Evolutionary conservation across 2,329 filamentous ascomycete species (phyloP).

Genomic region (Diaporthe caulivora): DNA sequence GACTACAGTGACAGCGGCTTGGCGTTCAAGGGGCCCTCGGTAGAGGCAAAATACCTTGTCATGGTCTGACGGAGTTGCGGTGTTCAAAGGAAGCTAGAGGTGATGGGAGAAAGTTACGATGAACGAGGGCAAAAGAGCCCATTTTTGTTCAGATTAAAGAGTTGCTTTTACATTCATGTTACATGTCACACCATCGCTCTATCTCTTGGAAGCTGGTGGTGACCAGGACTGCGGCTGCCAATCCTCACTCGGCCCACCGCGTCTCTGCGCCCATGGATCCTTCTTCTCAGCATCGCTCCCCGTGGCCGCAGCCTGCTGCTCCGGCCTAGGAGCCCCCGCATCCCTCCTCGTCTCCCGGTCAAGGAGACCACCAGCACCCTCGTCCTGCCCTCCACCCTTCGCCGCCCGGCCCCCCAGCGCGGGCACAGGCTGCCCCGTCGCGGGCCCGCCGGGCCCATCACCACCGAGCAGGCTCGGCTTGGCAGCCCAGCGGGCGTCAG

Average conservation of each 20-base stretch:
- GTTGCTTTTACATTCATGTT: not conserved
- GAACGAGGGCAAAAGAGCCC: not conserved
- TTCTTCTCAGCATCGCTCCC: conserved; percentile 31
- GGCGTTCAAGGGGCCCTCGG: conserved; percentile 21
- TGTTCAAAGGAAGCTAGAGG: not conserved
- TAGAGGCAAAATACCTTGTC: conserved; percentile 1
- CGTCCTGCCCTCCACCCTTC: conserved; percentile 34
- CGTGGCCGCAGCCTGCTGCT: conserved; percentile 4
- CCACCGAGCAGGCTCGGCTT: conserved; percentile 62
- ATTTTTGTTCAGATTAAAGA: not conserved
- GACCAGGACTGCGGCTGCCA: conserved; percentile 77
- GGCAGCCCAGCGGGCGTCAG: conserved; percentile 73
- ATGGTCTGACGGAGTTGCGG: conserved; percentile 15
- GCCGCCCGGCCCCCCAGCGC: conserved; percentile 42
- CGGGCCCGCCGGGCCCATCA: conserved; percentile 34
- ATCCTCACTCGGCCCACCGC: conserved; percentile 70
- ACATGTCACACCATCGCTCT: conserved; percentile 35
- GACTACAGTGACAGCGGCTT: not conserved
- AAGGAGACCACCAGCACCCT: conserved; percentile 38
- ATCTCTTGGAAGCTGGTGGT: conserved; percentile 50
- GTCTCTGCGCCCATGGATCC: conserved; percentile 70
- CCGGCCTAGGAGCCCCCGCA: conserved; percentile 35
- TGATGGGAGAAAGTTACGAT: not conserved
- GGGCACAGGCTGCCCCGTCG: conserved; percentile 46
- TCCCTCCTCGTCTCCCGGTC: conserved; percentile 32